Base-by-base conservation (phyloP, 176 grass and related monocot genomes). In the Puya raimondii region DNA sequence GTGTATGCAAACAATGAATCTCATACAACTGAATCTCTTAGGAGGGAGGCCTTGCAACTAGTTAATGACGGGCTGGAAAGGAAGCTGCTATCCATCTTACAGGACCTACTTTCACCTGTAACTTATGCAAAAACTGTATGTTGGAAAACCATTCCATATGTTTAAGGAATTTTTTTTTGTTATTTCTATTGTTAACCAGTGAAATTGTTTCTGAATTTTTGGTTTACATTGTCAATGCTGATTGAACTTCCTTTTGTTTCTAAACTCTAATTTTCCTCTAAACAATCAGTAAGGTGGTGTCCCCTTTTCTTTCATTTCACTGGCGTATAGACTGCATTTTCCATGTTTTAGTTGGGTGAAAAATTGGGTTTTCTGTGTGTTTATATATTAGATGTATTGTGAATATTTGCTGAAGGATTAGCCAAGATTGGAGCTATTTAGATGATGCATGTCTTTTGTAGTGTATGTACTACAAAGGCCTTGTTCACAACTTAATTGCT, bases 41-140 rank as follows among this genome's bases (percentile, higher is more conserved):
- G 64, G 49, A 66, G 71, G 8, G 83, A 89, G 79, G 79, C 79
- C 61, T 87, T 73, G 16, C 26, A 73, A 59, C 85, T 96, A 76
- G 67, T 85, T 69, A 64, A 67, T 53, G 86, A 89, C 69, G 81
- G 87, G 70, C 78, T 96, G 75, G 86, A 91, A 71, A 76, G n/a
- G 14, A 87, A 75, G 59, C 77, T 96, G 49, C 59, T 85, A 51
- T 83, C 88, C 59, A 81, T 83, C 20, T 70, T 96, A 70, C 49
- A 87, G 74, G 83, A 89, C 63, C 81, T 85, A 12, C 74, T 91
- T 85, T 70, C 79, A 47, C 53, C 86, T 70, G 70, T 83, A 80
- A 79, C 78, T 80, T 81, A 78, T 82, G 68, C 85, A 13, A 86
- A 81, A 85, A 53, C 64, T 75, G 91, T 96, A 90, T 82, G 79